These are phyloP conservation scores for Poterioochromonas sp. DNA, from an alignment of 352 stramenopile genomes.

Conservation along the genomic window DNA sequence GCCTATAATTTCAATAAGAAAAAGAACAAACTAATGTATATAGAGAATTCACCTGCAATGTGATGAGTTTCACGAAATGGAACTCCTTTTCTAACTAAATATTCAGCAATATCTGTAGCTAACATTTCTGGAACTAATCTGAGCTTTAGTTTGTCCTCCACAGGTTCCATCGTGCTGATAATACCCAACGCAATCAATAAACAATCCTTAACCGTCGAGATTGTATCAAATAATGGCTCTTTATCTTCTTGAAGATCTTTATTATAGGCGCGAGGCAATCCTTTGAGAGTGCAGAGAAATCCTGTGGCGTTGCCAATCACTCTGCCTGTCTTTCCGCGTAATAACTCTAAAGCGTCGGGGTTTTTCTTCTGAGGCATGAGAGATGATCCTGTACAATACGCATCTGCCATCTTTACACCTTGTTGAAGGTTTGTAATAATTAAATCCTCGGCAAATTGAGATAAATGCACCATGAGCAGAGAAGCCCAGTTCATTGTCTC, in stretches of 20 bases:
- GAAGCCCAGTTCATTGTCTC: slow-evolving; percentile 94
- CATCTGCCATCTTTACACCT: slow-evolving; percentile 90
- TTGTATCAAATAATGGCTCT: slow-evolving; percentile 89
- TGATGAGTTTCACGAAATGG: slow-evolving; percentile 99
- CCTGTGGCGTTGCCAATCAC: slow-evolving; percentile 84
- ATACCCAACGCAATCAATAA: slow-evolving; percentile 88
- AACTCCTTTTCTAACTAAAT: slow-evolving; percentile 94
- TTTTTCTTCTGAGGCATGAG: slow-evolving; percentile 99
- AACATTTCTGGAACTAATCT: slow-evolving; percentile 97
- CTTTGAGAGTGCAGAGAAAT: slow-evolving; percentile 91
- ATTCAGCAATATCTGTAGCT: slow-evolving; percentile 95
- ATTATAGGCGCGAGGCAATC: slow-evolving; percentile 93
- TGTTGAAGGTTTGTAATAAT: slow-evolving; percentile 91
- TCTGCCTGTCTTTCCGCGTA: slow-evolving; percentile 90
- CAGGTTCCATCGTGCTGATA: slow-evolving; percentile 86
- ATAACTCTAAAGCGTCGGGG: slow-evolving; percentile 92
- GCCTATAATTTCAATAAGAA: no score
- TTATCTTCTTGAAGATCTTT: slow-evolving; percentile 99
- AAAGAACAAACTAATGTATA: no score
- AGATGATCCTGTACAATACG: slow-evolving; percentile 93
- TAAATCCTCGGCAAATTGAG: slow-evolving; percentile 93
- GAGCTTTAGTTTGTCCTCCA: slow-evolving; percentile 81
- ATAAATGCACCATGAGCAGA: slow-evolving; percentile 89
- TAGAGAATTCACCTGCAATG: slow-evolving; percentile 62
- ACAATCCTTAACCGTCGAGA: slow-evolving; percentile 92